Evolutionary conservation across 441 rosid species (phyloP), one percentile per base, ranked within the genome.

Genomic region (Geranium incanum): DNA sequence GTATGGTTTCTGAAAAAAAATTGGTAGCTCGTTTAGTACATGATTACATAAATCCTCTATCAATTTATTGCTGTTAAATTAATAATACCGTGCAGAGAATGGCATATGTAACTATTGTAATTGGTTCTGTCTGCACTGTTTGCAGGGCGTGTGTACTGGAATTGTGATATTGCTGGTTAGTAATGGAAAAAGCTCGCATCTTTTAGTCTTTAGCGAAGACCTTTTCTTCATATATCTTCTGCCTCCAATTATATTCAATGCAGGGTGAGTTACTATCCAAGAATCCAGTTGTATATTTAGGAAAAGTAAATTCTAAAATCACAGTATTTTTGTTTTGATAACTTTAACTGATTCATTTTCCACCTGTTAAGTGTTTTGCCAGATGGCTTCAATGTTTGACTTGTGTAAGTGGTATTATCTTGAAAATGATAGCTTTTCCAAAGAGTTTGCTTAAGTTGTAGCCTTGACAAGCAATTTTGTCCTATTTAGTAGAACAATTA

Each of bases 91-190:
- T 55, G 16, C 21, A 19, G 36, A 21, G 36, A 19, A 23, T 36
- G 19, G 36, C 65, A 60, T 62, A 62, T 23, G 23, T 62, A 23
- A 62, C 9, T 21, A 8, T 19, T 7, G 11, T 21, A 62, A 62
- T 62, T 62, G 36, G 33, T 62, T 62, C 23, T 62, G 13, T 62
- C 36, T 62, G 70, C 71, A 33, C 52, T 70, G 33, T 69, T 71
- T 78, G 70, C 81, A 84, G 87, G 87, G 87, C 16, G 74, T 84
- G 39, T 71, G 55, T 70, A 70, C 83, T 66, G 78, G 80, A 50
- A 45, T 57, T 67, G 15, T 75, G 55, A 71, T 80, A 48, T 57
- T 77, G 72, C 71, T 77, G 21, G 71, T 78, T 6, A 75, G 77
- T 38, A 69, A 57, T 6, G 78, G 83, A 66, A 72, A 50, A 67